Evolutionary conservation across 805 yeast genomes (phyloP), one percentile per base, ranked within the genome.

Genomic region (Candida tibetensis): DNA sequence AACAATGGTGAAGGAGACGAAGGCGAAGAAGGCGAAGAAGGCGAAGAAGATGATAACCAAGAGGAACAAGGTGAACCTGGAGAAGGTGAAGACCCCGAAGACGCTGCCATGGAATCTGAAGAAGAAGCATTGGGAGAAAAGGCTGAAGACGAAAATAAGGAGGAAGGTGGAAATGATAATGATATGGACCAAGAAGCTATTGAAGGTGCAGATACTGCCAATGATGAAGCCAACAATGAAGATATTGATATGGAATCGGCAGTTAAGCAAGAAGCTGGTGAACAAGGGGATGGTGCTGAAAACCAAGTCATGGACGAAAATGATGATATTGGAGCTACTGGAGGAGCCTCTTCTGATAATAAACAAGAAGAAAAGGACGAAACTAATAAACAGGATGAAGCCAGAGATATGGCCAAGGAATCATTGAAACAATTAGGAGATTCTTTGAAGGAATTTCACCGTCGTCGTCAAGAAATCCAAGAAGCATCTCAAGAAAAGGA

Each of bases 391-490:
- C 57, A 68, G 28, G 82, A 77, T 41, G 66, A 71, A 14, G 78
- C 85, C 14, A 67, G 87, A 38, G 82, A 83, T 36, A 74, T 74
- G 50, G 88, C 86, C 28, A 74, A 76, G 40, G 89, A 88, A 51
- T 79, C 95, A 0, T 69, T 91, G 62, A 85, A 85, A 57, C 89
- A 89, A 56, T 72, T 93, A 10, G 98, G 99, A 36, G 97, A 90
- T 60, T 78, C 95, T 1, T 58, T 90, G 64, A 86, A 91, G 51
- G 96, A 90, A 55, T 91, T 85, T 64, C 95, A 91, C 57, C 84
- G 87, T 56, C 83, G 96, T 51, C 81, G 85, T 46, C 88, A 86
- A 58, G 96, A 89, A 50, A 91, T 93, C 44, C 72, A 81, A 47
- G 90, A 86, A 46, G 78, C 85, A 7, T 62, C 74, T 2, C 45